Evolutionary conservation across 495 filamentous ascomycete species (phyloP), one percentile per base, ranked within the genome.

Genomic region (Diplogelasinospora grovesii): DNA sequence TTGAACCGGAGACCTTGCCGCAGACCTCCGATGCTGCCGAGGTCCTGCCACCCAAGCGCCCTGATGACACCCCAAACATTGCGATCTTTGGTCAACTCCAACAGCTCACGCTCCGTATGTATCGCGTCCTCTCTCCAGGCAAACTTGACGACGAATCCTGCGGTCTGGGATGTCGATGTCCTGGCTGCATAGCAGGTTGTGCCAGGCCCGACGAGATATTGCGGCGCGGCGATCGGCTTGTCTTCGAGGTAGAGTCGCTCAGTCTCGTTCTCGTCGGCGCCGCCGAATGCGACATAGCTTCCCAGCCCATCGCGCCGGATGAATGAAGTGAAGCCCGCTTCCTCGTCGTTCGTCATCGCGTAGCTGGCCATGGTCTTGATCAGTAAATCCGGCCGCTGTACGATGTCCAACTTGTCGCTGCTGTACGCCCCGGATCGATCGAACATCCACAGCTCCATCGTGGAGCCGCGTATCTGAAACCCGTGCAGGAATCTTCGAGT

Each of bases 361-460:
- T 40, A 40, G 14, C 25, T 18, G 9, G 16, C 16, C 25, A 40
- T 25, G 11, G 18, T 16, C 25, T n/a, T 14, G 14, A 31, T 27
- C 2, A 40, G 16, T 27, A 30, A 8, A 27, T 30, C 25, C 8
- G 25, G 26, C 3, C 10, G 13, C 15, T 40, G 25, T 3, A 9
- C 10, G 9, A 40, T 7, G 25, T 40, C 37, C 9, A 40, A 8
- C 9, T 13, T 30, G 16, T 31, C 37, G 25, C 25, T 30, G 37
- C 37, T 40, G 26, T 40, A 40, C 15, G 37, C 37, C 5, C 37
- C 37, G 26, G 37, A 40, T 3, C 37, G 37, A 40, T 40, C 37
- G 10, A 40, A 40, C 11, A 40, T 19, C 37, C 37, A 40, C 18
- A 40, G 37, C 25, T 40, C 37, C 37, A 40, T 15, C 19, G 25